Evolutionary conservation across 345 rosid genomes (phyloP), one percentile per base, ranked within the genome.

Genomic region (Balakata baccata): DNA sequence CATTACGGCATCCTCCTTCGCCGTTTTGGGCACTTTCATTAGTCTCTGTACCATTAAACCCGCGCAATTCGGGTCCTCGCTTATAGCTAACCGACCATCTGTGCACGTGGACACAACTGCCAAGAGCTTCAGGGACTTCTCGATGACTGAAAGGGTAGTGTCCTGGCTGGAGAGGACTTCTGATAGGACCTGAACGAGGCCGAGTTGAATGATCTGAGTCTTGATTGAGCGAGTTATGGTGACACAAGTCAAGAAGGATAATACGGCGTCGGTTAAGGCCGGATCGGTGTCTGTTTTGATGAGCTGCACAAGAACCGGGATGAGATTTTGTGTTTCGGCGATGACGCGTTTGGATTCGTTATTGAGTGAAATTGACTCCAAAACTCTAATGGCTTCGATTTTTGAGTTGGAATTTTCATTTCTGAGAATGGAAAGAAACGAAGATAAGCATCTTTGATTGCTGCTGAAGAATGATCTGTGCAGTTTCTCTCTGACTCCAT

Each of bases 1-100:
- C 69, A 59, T 3, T 1, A 79, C 75, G 20, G 72, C 81, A 52
- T 79, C 74, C 75, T 70, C 81, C 72, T 72, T 79, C 17, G 78
- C 81, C 64, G 39, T 41, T 69, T 68, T 70, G 5, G 81, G 64
- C 25, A 74, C 75, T 51, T 79, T 79, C 78, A 79, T 69, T 45
- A 79, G 13, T 43, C 70, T 69, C 58, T 74, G 70, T 64, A 69
- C 71, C 12, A 79, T 62, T 20, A 59, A 29, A 5, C 50, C 72
- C 47, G 7, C 72, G 64, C 81, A 79, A 14, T 39, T 70, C 39
- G 61, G 49, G 13, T 79, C 81, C 62, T 23, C 58, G 43, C 81
- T 68, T 29, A 79, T 70, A 18, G 73, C 81, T 29, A 43, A 37
- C 54, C 75, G 47, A 0, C 81, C 81, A 0, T 74, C 81, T 14